These are phyloP conservation scores for Raddia distichophylla DNA, from an alignment of 176 grass and related monocot genomes.

Conservation along the genomic window DNA sequence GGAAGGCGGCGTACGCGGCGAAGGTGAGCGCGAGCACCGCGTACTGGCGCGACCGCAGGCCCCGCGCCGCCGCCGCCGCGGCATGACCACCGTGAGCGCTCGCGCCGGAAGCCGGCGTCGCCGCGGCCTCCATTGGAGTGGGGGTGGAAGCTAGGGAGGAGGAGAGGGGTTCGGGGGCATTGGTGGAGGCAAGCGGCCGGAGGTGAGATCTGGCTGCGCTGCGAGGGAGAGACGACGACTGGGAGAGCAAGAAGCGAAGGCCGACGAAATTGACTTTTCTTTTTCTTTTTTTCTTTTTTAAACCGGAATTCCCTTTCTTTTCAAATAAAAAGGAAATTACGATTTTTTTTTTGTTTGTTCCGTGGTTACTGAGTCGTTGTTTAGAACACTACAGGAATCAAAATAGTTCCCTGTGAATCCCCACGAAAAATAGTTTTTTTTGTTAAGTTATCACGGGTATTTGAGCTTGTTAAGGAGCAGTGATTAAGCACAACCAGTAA, in stretches of 20 bases:
- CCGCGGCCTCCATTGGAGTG: conserved; percentile 47
- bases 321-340: background rate
- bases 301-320: background rate
- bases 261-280: conserved; percentile 26
- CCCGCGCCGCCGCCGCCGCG: conserved; percentile 14
- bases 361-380: too few relatives aligned
- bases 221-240: conserved; percentile 31
- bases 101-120: background rate
- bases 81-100: background rate
- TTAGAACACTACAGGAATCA: too few relatives aligned
- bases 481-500: background rate
- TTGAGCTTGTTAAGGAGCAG: background rate
- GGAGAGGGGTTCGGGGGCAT: background rate
- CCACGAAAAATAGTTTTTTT: too few relatives aligned
- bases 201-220: conserved; percentile 34
- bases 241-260: background rate
- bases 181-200: conserved; percentile 24
- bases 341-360: too few relatives aligned
- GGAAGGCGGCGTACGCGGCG: conserved; percentile 80
- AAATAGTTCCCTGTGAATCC: too few relatives aligned
- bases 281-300: background rate
- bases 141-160: conserved; percentile 8
- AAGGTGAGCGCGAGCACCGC: conserved; percentile 73
- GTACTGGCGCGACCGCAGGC: conserved; percentile 55
- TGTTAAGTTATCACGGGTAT: too few relatives aligned